Base-by-base conservation (phyloP, 2,329 filamentous ascomycete species). In the Lasiodiplodia sp. region DNA sequence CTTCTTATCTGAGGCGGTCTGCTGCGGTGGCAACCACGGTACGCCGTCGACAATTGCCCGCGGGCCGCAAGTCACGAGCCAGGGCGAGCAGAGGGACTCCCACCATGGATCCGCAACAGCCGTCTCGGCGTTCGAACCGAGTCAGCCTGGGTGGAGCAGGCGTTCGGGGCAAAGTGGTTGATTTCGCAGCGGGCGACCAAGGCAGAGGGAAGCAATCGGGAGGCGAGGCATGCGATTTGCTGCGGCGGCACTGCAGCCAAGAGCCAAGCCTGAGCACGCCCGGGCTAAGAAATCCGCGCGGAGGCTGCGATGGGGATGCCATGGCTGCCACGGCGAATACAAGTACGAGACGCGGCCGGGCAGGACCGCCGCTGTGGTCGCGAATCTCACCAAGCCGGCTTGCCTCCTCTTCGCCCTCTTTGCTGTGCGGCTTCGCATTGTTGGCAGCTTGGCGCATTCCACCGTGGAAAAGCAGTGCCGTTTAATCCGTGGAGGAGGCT, bases 1-100 rank as follows among this genome's bases (percentile, higher is more conserved):
- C 40, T 44, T 51, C 44, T 63, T 64, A 64, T 64, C 60, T 52
- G 60, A 52, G 47, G 60, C 60, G 60, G 60, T 64, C 60, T 52
- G 60, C 21, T 31, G 4, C 40, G 23, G 60, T 52, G 44, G 58
- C 58, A 14, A 63, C 25, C 23, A 31, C 25, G 58, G 49, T 51
- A 51, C 31, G 57, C 40, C 57, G 57, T 47, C 44, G 44, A 47
- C 44, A 18, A 4, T 11, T 47, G 16, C 7, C 40, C 40, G 16
- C 40, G 4, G 21, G 12, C 4, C n/a, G 38, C 57, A 25, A 25
- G 57, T 40, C 51, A 28, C 51, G 38, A 60, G 56, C 21, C 56
- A 6, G 3, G n/a, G 12, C 12, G 5, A 18, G 23, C 28, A 6
- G 31, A 31, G 12, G 5, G 25, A 23, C 51, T 11, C 51, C 23